phyloP scores from a whole-genome alignment of 805 yeast species.

The Blastobotrys mokoenaii region DNA sequence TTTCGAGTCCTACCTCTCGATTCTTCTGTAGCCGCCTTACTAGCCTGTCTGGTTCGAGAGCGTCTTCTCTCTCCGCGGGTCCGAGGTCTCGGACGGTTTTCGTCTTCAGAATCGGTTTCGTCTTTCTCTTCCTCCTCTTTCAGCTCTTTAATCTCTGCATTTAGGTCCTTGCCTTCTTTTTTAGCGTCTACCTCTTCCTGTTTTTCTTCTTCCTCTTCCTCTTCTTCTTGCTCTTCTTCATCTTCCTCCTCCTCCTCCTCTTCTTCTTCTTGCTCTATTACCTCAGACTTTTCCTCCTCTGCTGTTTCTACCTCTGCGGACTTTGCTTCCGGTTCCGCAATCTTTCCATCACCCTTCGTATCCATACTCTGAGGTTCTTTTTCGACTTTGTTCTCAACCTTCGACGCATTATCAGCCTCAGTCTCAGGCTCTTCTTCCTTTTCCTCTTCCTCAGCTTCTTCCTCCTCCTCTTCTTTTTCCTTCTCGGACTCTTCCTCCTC shows the following conservation, averaged over 20 bases:
- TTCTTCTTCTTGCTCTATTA: conserved; percentile 2
- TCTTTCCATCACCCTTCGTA: background rate
- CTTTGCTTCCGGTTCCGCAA: background rate
- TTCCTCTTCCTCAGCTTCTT: conserved; percentile 4
- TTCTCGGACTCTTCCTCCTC: no score
- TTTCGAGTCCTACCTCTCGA: no score
- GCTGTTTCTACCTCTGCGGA: conserved; percentile 3
- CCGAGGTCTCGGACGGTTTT: no score
- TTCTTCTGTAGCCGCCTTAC: no score
- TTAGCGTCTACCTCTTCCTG: conserved; percentile 7
- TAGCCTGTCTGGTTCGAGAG: no score
- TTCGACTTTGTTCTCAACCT: conserved; percentile 1
- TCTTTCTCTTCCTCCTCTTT: conserved; percentile 4
- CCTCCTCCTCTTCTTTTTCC: conserved; percentile 6
- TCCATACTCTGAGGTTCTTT: conserved; percentile 3
- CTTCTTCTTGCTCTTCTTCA: conserved; percentile 6
- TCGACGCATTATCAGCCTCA: no score
- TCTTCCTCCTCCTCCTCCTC: conserved; percentile 3
- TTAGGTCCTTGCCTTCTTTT: conserved; percentile 12
- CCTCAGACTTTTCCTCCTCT: conserved; percentile 1
- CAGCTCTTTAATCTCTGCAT: conserved; percentile 8
- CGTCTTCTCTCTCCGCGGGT: no score
- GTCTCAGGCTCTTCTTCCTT: conserved; percentile 7
- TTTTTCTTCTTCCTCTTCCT: conserved; percentile 7
- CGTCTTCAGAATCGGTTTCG: background rate